Evolutionary conservation across 176 grass and related monocot species (phyloP).

Genomic region (Aegilops longissima): DNA sequence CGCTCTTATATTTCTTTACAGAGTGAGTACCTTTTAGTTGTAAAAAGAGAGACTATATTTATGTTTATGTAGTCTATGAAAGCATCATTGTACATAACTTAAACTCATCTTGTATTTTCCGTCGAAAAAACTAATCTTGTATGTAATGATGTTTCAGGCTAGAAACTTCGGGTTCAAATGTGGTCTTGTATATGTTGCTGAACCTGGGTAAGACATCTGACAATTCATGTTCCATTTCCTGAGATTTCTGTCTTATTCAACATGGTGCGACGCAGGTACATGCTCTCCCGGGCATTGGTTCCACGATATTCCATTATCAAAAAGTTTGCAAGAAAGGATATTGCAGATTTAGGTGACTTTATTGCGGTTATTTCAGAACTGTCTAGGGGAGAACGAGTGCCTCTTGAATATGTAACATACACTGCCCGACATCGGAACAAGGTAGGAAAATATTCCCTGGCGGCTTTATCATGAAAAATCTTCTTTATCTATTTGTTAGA

Average conservation of each 20-base stretch:
- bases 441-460: too few species aligned
- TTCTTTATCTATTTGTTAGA: too few species aligned
- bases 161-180: slow-evolving; percentile 95
- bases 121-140: too few species aligned
- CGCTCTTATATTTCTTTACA: too few species aligned
- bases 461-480: too few species aligned
- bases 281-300: slow-evolving; percentile 79
- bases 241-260: slow-evolving; percentile 35
- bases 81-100: too few species aligned
- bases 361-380: slow-evolving; percentile 72
- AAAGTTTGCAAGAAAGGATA: background rate
- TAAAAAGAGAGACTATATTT: too few species aligned
- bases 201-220: slow-evolving; percentile 66
- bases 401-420: slow-evolving; percentile 84
- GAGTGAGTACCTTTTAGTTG: too few species aligned
- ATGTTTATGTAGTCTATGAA: too few species aligned
- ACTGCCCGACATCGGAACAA: slow-evolving; percentile 34
- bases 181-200: slow-evolving; percentile 92
- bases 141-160: slow-evolving; percentile 49
- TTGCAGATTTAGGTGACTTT: slow-evolving; percentile 58
- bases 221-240: slow-evolving; percentile 14
- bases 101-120: too few species aligned
- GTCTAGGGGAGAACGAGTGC: slow-evolving; percentile 68
- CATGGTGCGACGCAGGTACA: slow-evolving; percentile 63
- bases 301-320: background rate